Conservation (phyloP, 192 early-diverging fungal species). For the Kappamyces sp. region DNA sequence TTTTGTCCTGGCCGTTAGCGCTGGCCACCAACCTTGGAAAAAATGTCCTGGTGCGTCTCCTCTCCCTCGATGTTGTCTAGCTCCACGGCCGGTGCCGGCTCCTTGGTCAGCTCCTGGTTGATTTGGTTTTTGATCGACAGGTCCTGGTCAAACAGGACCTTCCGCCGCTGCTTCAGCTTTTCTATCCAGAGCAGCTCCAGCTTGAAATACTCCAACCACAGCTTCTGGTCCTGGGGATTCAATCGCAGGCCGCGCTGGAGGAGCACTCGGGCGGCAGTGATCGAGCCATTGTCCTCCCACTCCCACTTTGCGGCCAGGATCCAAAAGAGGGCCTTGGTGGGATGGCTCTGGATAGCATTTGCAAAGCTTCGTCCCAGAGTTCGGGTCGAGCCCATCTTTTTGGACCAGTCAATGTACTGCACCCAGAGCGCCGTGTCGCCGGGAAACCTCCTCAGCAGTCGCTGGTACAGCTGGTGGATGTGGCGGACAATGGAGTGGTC, state of each 20-base stretch:
- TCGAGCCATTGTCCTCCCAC: conserved; percentile 76
- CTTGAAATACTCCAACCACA: conserved; percentile 93
- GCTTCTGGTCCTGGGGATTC: conserved; percentile 57
- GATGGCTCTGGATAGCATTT: conserved; percentile 79
- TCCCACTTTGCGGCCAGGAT: conserved; percentile 87
- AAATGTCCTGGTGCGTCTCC: conserved; percentile 33
- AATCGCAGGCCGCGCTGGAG: conserved; percentile 81
- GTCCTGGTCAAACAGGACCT: conserved; percentile 56
- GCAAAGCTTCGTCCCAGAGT: conserved; percentile 70
- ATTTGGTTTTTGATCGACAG: not conserved
- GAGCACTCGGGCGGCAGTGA: conserved; percentile 71
- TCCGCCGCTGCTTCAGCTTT: conserved; percentile 73
- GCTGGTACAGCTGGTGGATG: conserved; percentile 74
- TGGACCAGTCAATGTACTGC: conserved; percentile 85
- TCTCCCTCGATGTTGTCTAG: conserved; percentile 22
- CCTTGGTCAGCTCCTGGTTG: conserved; percentile 17
- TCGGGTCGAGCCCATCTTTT: conserved; percentile 42
- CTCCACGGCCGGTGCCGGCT: conserved; percentile 27
- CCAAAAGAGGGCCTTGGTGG: conserved; percentile 76
- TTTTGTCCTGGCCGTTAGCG: not conserved
- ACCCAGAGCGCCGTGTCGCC: conserved; percentile 81
- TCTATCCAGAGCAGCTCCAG: conserved; percentile 85
- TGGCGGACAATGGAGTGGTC: conserved; percentile 71
- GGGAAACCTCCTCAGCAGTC: conserved; percentile 68
- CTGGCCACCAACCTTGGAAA: conserved; percentile 10